Percentiles rank a stretch among this genome's conserved stretches.
These are phyloP conservation scores for Nemania bipapillata DNA, from an alignment of 2,329 filamentous ascomycete genomes.

Conservation along the genomic window DNA sequence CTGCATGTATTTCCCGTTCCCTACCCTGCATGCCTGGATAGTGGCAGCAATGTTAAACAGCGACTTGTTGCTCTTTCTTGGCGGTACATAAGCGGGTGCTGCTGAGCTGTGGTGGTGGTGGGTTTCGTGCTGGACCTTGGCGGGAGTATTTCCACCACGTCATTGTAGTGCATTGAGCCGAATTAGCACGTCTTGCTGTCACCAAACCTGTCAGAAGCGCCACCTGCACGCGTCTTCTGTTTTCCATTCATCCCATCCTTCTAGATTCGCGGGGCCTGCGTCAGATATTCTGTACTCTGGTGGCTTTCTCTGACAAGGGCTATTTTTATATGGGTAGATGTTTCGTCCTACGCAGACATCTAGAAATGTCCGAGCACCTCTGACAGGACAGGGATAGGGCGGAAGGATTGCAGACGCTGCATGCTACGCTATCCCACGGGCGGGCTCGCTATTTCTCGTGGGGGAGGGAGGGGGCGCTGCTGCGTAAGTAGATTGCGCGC, in stretches of 20 bases:
- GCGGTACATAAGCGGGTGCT: background rate
- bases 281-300: constrained; percentile 21
- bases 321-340: constrained; percentile 33
- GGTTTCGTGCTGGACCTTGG: background rate
- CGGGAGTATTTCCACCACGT: background rate
- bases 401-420: constrained; percentile 29
- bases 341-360: constrained; percentile 30
- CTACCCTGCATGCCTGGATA: background rate
- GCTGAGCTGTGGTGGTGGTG: background rate
- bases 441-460: constrained; percentile 6
- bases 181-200: background rate
- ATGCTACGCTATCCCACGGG: constrained; percentile 8
- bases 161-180: background rate
- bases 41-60: background rate
- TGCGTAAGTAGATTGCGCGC: background rate
- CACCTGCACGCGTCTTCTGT: constrained; percentile 12
- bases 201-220: constrained; percentile 16
- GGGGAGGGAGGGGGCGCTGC: background rate
- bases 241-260: constrained; percentile 10
- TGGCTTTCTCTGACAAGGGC: constrained; percentile 17
- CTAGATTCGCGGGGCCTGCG: constrained; percentile 18
- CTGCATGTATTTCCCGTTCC: background rate
- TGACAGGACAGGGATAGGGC: constrained; percentile 24
- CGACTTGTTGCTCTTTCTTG: background rate
- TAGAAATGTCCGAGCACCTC: constrained; percentile 16